Base-by-base conservation (phyloP, 495 filamentous ascomycete genomes). In the Parachaetomium inaequale region DNA sequence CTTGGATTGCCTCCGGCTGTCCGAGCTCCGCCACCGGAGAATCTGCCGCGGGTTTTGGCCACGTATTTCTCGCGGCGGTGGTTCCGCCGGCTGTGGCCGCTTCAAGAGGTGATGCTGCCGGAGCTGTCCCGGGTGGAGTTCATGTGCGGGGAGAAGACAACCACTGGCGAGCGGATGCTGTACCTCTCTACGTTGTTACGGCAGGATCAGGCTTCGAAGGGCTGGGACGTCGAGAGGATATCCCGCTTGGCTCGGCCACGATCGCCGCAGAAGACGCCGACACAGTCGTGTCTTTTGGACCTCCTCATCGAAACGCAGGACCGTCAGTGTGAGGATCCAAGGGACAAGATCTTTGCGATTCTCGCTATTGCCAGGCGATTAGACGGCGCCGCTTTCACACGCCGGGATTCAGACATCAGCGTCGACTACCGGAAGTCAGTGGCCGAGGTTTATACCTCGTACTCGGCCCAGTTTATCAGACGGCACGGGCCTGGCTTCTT, bases 81-180 rank as follows among this genome's bases (percentile, higher is more conserved):
- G 59, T 69, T 65, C 55, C 21, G 45, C 47, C 31, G 58, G n/a
- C 32, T 69, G 21, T 66, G 63, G 63, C 50, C 62, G 3, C 23
- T 69, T 23, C 66, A 69, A 50, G 66, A 69, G 51, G 57, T 65
- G 21, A 10, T 6, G 14, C 51, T 68, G 4, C 62, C 62, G 26
- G 58, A 68, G 28, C 36, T 61, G 14, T 36, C 29, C 0, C 36
- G 50, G 28, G 29, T 59, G 2, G 34, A 38, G 14, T 32, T 64
- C 21, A 0, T 64, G n/a, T 64, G 56, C 29, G 55, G 56, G 1
- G 25, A 19, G 2, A 53, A 55, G 21, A 23, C 43, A 23, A 59
- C 43, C 5, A 49, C 49, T 10, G 56, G 55, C 8, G 50, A 28
- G 45, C n/a, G 55, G 17, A 49, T 45, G 31, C 15, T 59, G 26